A percentile compares a stretch with the other conserved stretches of the same genome.
Conservation (phyloP, 768 basidiomycete species). For the Holtermanniella nyarrowii region DNA sequence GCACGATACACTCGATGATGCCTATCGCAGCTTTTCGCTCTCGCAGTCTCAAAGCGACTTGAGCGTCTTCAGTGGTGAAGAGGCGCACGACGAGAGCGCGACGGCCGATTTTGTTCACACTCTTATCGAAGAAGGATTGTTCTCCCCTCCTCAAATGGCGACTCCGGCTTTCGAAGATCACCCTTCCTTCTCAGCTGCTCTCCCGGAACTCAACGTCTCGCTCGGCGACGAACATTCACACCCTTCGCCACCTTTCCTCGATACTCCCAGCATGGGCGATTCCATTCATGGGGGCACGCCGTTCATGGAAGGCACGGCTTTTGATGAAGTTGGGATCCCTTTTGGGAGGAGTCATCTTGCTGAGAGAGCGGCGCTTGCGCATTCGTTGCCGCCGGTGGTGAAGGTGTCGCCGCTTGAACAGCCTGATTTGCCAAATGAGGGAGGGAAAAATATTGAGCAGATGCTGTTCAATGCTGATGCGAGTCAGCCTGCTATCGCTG, state of each 20-base stretch:
- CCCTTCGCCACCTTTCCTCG: constrained; percentile 11
- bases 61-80: background rate
- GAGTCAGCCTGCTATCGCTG: constrained; percentile 19
- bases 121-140: constrained; percentile 38
- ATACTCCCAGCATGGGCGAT: constrained; percentile 33
- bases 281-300: constrained; percentile 23
- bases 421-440: constrained; percentile 18
- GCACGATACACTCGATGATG: background rate
- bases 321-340: constrained; percentile 25
- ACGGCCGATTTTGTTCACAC: constrained; percentile 37
- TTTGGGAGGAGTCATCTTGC: constrained; percentile 35
- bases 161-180: constrained; percentile 29
- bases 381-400: constrained; percentile 15
- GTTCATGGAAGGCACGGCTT: constrained; percentile 6
- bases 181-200: constrained; percentile 12
- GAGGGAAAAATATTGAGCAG: constrained; percentile 11
- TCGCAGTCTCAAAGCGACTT: background rate
- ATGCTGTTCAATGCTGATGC: constrained; percentile 32
- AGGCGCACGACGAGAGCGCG: constrained; percentile 17
- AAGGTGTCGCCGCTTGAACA: constrained; percentile 13
- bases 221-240: constrained; percentile 1
- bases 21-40: constrained; percentile 2
- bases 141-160: constrained; percentile 32
- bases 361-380: constrained; percentile 28
- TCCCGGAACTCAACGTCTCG: constrained; percentile 7